These are phyloP conservation scores for Mycena pura DNA, from an alignment of 768 basidiomycete genomes.

Conservation along the genomic window DNA sequence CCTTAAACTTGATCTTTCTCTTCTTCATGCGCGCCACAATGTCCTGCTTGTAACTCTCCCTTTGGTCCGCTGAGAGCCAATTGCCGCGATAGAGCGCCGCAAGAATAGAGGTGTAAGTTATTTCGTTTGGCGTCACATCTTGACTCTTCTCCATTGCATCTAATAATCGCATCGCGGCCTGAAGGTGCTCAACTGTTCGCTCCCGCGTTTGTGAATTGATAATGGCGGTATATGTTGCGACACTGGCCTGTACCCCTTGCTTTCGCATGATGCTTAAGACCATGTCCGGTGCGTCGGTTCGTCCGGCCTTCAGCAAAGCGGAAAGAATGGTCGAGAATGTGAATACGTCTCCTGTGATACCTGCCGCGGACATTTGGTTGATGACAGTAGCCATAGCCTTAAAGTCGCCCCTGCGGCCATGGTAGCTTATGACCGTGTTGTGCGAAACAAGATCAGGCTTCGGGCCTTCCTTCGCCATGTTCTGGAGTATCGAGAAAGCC, in stretches of 20 bases:
- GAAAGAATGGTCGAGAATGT: conserved; percentile 89
- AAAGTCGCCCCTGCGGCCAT: conserved; percentile 68
- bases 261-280: conserved; percentile 78
- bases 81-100: conserved; percentile 70
- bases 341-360: conserved; percentile 75
- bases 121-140: conserved; percentile 64
- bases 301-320: conserved; percentile 72
- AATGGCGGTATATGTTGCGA: conserved; percentile 79
- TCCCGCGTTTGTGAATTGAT: conserved; percentile 76
- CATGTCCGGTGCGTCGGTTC: conserved; percentile 67
- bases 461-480: conserved; percentile 58
- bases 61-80: conserved; percentile 52
- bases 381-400: conserved; percentile 64
- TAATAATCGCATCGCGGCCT: conserved; percentile 72
- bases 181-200: conserved; percentile 58
- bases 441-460: conserved; percentile 76
- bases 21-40: conserved; percentile 67
- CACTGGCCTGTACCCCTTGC: conserved; percentile 75
- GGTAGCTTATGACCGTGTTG: conserved; percentile 80
- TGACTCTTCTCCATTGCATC: conserved; percentile 73
- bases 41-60: conserved; percentile 53
- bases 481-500: conserved; percentile 42
- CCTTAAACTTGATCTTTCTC: conserved; percentile 59
- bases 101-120: conserved; percentile 86
- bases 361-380: conserved; percentile 57